These are phyloP conservation scores for Poterioochromonas sp. DNA, from an alignment of 352 stramenopile species.

Conservation along the genomic window DNA sequence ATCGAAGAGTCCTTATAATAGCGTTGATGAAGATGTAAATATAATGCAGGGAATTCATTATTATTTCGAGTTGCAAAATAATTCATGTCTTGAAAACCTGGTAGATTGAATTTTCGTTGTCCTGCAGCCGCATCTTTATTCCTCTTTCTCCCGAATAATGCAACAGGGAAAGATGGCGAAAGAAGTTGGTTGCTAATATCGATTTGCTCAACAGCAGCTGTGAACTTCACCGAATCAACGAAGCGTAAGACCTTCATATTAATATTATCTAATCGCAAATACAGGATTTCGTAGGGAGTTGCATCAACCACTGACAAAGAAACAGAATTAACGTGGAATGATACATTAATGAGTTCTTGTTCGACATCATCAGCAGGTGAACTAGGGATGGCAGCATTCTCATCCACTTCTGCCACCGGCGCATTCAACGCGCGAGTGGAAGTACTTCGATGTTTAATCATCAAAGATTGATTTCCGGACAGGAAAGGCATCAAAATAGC, in stretches of 20 bases:
- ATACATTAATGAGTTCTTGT: slow-evolving; percentile 52
- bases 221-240: slow-evolving; percentile 66
- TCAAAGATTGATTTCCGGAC: no score
- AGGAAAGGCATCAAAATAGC: neutral
- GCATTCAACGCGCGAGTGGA: neutral
- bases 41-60: neutral
- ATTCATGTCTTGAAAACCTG: neutral
- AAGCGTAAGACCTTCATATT: slow-evolving; percentile 38
- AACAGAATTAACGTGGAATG: slow-evolving; percentile 51
- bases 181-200: slow-evolving; percentile 72
- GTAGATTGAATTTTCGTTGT: neutral
- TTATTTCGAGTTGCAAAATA: neutral
- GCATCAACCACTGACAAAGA: slow-evolving; percentile 73
- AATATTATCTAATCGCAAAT: slow-evolving; percentile 67
- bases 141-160: slow-evolving; percentile 43
- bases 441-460: neutral
- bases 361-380: slow-evolving; percentile 37
- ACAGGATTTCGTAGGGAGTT: slow-evolving; percentile 67
- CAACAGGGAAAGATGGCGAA: slow-evolving; percentile 67
- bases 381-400: no score
- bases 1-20: neutral
- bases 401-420: neutral
- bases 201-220: slow-evolving; percentile 67
- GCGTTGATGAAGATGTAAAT: slow-evolving; percentile 18
- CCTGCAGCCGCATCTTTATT: neutral